Percentiles rank a stretch among this genome's conserved stretches.
These are phyloP conservation scores for Dioszegia hungarica DNA, from an alignment of 768 basidiomycete species.

Conservation along the genomic window DNA sequence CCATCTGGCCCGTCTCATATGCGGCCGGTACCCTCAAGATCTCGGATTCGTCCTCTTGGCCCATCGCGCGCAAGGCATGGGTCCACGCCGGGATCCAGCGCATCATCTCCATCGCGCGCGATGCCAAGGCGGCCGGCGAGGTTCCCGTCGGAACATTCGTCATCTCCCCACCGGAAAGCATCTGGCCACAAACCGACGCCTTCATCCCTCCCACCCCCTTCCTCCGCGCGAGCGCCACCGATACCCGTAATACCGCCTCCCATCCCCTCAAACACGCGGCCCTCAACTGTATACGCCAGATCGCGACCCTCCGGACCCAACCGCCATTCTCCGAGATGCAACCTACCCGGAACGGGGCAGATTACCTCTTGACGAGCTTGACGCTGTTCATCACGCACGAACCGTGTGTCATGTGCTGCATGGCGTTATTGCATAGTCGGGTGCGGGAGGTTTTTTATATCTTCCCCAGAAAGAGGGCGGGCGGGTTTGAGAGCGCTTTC, in stretches of 20 bases:
- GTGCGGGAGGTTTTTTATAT: conserved; percentile 72
- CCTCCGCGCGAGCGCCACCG: conserved; percentile 55
- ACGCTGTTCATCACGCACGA: conserved; percentile 90
- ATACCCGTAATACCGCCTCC: conserved; percentile 62
- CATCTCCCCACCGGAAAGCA: conserved; percentile 48
- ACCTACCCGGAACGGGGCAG: conserved; percentile 60
- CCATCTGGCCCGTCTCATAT: conserved; percentile 66
- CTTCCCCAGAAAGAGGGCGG: conserved; percentile 67
- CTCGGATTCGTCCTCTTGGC: conserved; percentile 59
- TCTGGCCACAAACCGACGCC: conserved; percentile 31
- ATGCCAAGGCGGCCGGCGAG: conserved; percentile 59
- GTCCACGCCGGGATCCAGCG: conserved; percentile 63
- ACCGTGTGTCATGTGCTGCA: conserved; percentile 95
- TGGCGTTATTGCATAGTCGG: conserved; percentile 93
- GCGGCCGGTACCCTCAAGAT: conserved; percentile 54
- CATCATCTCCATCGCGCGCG: conserved; percentile 56
- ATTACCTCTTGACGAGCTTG: conserved; percentile 81
- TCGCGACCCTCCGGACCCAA: conserved; percentile 44
- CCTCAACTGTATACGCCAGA: conserved; percentile 56
- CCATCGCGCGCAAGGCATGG: conserved; percentile 65
- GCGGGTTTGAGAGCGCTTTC: conserved; percentile 69
- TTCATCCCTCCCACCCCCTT: conserved; percentile 47
- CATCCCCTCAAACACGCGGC: conserved; percentile 85
- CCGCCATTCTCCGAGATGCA: conserved; percentile 40
- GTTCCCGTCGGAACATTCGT: conserved; percentile 72